A percentile compares a stretch with the other conserved stretches of the same genome.
These are phyloP conservation scores for Sambucus nigra DNA, from an alignment of 129 eudicot species.

Conservation along the genomic window DNA sequence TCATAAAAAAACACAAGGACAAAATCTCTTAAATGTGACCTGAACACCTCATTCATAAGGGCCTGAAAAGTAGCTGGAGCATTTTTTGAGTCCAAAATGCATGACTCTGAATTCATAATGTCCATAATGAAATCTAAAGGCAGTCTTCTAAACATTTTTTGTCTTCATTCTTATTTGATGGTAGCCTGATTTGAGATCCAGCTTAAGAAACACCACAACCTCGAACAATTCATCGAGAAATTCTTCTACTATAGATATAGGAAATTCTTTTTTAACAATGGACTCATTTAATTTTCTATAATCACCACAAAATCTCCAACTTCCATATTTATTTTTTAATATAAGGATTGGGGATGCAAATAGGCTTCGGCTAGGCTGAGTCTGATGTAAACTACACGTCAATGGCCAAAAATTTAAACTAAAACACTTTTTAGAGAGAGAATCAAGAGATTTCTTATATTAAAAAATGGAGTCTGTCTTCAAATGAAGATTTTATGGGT, in stretches of 20 bases:
- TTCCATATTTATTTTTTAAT: neutral
- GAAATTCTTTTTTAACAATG: neutral
- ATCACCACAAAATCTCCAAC: neutral
- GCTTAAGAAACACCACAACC: neutral
- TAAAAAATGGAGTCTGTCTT: no score
- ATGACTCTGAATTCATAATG: neutral
- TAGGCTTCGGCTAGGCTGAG: neutral
- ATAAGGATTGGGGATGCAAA: neutral
- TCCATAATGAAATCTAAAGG: neutral
- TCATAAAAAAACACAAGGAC: neutral
- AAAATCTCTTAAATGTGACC: neutral
- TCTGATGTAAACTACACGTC: no score
- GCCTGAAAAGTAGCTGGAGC: neutral
- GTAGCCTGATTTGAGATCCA: neutral
- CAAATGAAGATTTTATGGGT: no score
- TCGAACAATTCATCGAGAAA: neutral
- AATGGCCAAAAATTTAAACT: no score
- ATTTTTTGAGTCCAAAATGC: neutral
- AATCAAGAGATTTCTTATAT: no score
- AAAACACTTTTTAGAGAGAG: no score
- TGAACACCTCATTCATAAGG: neutral
- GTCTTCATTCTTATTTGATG: neutral
- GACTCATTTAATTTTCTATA: neutral
- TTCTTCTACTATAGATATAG: neutral
- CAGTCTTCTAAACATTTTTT: neutral